These are phyloP conservation scores for Alternaria metachromatica DNA, from an alignment of 2,329 filamentous ascomycete genomes.

Conservation along the genomic window DNA sequence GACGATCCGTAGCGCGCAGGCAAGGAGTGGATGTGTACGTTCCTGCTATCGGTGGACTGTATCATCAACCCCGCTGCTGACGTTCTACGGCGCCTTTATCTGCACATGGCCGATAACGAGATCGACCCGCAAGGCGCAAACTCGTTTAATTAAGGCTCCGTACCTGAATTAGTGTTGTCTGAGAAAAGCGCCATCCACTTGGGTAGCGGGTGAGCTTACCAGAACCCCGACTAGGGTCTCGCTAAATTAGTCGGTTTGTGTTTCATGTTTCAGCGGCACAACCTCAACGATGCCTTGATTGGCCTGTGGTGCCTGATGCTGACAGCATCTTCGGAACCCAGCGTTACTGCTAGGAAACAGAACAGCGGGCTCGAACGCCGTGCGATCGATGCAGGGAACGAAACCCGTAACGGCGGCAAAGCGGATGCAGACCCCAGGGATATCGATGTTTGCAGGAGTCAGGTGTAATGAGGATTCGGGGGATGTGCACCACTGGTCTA, in stretches of 20 bases:
- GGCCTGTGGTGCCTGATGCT: slow-evolving; percentile 28
- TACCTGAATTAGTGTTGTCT: slow-evolving; percentile 40
- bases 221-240: slow-evolving; percentile 19
- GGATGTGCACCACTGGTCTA: slow-evolving; percentile 8
- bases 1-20: slow-evolving; percentile 6
- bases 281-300: slow-evolving; percentile 26
- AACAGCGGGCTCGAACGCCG: slow-evolving; percentile 20
- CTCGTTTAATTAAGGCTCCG: slow-evolving; percentile 37
- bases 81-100: slow-evolving; percentile 13
- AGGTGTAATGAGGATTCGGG: slow-evolving; percentile 4
- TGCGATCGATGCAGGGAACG: slow-evolving; percentile 36
- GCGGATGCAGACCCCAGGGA: slow-evolving; percentile 21
- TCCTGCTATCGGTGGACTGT: neutral
- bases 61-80: slow-evolving; percentile 13
- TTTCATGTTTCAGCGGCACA: slow-evolving; percentile 40
- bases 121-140: slow-evolving; percentile 5
- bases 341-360: slow-evolving; percentile 22
- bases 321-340: slow-evolving; percentile 28
- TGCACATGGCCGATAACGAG: slow-evolving; percentile 10
- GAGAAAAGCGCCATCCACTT: slow-evolving; percentile 29
- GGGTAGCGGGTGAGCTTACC: slow-evolving; percentile 28
- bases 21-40: slow-evolving; percentile 1
- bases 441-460: slow-evolving; percentile 11
- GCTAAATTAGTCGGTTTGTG: slow-evolving; percentile 31
- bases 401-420: slow-evolving; percentile 27